Evolutionary conservation across 169 alveolate species (phyloP), one percentile per base, ranked within the genome.

Genomic region (Plasmodium vinckei): DNA sequence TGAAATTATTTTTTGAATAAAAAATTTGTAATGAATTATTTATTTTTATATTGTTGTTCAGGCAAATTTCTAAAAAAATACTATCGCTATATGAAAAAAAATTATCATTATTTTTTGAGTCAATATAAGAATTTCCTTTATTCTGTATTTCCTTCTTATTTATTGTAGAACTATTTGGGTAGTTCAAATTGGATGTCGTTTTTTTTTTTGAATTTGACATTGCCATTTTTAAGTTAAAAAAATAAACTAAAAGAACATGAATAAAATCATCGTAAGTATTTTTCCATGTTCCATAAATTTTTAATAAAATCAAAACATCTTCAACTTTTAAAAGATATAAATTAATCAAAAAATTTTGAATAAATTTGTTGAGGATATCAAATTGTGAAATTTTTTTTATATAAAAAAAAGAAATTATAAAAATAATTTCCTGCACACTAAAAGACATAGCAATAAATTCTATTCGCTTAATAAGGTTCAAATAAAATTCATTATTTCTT

Each of bases 381-480:
- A 47, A 46, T 5, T 57, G 63, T 68, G 49, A 17, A 5, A 46
- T 44, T 17, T 68, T 68, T 12, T 68, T 12, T 5, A 68, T n/a
- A 46, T 68, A 68, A 68, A 68, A 68, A 68, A 68, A 68, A 17
- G 47, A 9, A 12, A 68, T 12, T 15, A 68, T 47, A 49, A 68
- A 68, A 46, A 68, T 46, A 9, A 39, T 15, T 47, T 68, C 77
- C 47, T 46, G 19, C 19, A 46, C n/a, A 13, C 47, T 68, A 46
- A 68, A 68, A 44, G 77, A 68, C 19, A 68, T n/a, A 68, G 63
- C 49, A 12, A 68, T 68, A 46, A 68, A 68, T 33, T 68, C 77
- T 68, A 47, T 21, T 68, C 77, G n/a, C 6, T 68, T 68, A 9
- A 68, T 12, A 23, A 68, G 12, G 47, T 68, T 44, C 3, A 13